Percentiles rank a stretch among this genome's conserved stretches.
Evolutionary conservation across 2,329 filamentous ascomycete genomes (phyloP).

Genomic region (Dactylellina parvicollis): DNA sequence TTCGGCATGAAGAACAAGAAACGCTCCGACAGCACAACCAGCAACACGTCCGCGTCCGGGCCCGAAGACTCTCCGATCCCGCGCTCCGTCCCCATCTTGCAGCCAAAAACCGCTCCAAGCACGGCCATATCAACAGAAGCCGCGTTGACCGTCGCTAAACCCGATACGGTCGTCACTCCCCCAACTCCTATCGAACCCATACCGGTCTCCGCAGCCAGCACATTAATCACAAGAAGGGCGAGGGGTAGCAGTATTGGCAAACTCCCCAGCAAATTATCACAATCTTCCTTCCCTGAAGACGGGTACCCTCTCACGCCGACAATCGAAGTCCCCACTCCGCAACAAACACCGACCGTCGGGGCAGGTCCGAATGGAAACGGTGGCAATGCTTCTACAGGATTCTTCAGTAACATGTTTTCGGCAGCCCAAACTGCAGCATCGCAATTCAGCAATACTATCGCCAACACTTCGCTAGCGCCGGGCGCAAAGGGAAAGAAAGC

Average conservation of each 20-base stretch:
- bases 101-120: constrained; percentile 4
- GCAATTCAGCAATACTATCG: constrained; percentile 73
- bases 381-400: constrained; percentile 68
- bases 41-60: constrained; percentile 42
- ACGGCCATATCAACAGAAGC: constrained; percentile 28
- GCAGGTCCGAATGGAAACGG: constrained; percentile 60
- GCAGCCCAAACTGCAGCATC: constrained; percentile 91
- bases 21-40: constrained; percentile 41
- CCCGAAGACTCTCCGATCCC: constrained; percentile 27
- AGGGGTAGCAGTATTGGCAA: constrained; percentile 48
- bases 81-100: constrained; percentile 27
- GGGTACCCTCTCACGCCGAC: constrained; percentile 75
- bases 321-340: constrained; percentile 70
- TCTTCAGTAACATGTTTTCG: constrained; percentile 93
- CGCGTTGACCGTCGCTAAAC: constrained; percentile 27
- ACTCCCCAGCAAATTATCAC: constrained; percentile 49
- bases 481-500: constrained; percentile 59
- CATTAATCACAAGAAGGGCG: constrained; percentile 41
- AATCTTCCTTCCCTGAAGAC: constrained; percentile 50
- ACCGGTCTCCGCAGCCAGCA: constrained; percentile 29
- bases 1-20: constrained; percentile 45
- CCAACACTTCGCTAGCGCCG: constrained; percentile 63
- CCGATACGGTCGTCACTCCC: constrained; percentile 49
- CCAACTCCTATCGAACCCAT: constrained; percentile 47
- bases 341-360: constrained; percentile 67